Conservation (phyloP, 2,329 filamentous ascomycete genomes). For the Pestalotiopsis sp. region DNA sequence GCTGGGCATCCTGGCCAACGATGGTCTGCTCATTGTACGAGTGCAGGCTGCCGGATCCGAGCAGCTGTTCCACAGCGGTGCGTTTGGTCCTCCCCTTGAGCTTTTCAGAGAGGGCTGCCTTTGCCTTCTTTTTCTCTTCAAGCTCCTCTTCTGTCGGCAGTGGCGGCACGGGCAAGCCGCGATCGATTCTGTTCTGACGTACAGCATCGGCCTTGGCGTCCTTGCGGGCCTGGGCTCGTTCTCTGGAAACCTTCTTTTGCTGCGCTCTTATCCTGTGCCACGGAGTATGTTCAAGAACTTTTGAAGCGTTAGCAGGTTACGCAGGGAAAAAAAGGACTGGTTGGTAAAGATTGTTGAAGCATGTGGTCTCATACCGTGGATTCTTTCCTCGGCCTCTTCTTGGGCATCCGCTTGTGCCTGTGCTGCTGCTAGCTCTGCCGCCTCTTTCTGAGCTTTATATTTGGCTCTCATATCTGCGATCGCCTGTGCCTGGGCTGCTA, state of each 20-base stretch:
- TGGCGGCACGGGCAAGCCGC: not conserved
- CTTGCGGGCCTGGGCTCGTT: not conserved
- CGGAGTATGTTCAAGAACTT: not conserved
- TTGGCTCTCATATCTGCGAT: not conserved
- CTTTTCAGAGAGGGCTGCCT: not conserved
- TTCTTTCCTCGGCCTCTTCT: not conserved
- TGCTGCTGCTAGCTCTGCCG: not conserved
- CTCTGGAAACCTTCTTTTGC: not conserved
- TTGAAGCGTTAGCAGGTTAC: not conserved
- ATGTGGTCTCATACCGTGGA: not conserved
- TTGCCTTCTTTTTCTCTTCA: not conserved
- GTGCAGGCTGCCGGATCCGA: conserved; percentile 6
- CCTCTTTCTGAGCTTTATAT: not conserved
- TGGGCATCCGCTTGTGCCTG: not conserved
- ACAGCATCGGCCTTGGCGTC: not conserved
- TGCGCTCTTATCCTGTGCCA: not conserved
- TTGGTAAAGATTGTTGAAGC: not conserved
- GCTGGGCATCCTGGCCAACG: not conserved
- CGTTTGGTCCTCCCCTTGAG: conserved; percentile 2
- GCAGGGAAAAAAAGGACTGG: not conserved
- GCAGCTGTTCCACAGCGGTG: not conserved
- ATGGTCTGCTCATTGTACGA: not conserved
- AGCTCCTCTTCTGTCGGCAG: not conserved
- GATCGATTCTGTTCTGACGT: not conserved
- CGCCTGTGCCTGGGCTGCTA: not conserved